phyloP scores from a whole-genome alignment of 2,329 filamentous ascomycete genomes.

The Lachnellula cervina region DNA sequence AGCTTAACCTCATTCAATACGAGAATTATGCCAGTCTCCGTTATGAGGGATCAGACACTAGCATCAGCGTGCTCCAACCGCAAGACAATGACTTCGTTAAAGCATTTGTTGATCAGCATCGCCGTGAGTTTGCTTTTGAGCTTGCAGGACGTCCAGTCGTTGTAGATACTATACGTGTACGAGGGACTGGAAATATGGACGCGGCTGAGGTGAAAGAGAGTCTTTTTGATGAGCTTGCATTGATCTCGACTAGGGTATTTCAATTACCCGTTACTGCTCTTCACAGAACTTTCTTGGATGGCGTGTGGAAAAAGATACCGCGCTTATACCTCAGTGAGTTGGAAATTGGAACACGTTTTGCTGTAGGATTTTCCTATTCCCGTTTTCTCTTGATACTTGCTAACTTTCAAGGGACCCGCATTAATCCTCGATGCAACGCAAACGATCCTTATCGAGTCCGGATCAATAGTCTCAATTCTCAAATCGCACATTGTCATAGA shows the following conservation, averaged over 20 bases:
- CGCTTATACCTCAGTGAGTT: too few relatives aligned
- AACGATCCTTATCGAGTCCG: conserved; percentile 82
- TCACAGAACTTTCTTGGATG: too few relatives aligned
- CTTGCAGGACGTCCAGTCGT: conserved; percentile 78
- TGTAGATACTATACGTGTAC: conserved; percentile 78
- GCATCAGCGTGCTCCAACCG: conserved; percentile 78
- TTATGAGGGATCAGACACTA: conserved; percentile 82
- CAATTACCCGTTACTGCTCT: too few relatives aligned
- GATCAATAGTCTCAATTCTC: conserved; percentile 62
- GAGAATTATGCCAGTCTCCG: conserved; percentile 91
- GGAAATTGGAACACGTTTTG: too few relatives aligned
- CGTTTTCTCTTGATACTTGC: too few relatives aligned
- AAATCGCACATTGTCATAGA: conserved; percentile 79
- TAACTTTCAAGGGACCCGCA: conserved; percentile 68
- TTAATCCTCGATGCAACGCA: conserved; percentile 84
- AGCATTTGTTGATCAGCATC: conserved; percentile 78
- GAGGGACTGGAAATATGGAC: conserved; percentile 62
- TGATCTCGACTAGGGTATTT: too few relatives aligned
- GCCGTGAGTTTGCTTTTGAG: conserved; percentile 86
- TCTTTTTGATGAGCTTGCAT: conserved; percentile 1
- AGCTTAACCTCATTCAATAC: conserved; percentile 65
- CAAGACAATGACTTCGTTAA: conserved; percentile 61
- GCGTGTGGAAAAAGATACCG: too few relatives aligned
- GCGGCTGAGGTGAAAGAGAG: not conserved
- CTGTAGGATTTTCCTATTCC: too few relatives aligned